Evolutionary conservation across 2,329 filamentous ascomycete species (phyloP), one percentile per base, ranked within the genome.

Genomic region (Chlorencoelia australis): DNA sequence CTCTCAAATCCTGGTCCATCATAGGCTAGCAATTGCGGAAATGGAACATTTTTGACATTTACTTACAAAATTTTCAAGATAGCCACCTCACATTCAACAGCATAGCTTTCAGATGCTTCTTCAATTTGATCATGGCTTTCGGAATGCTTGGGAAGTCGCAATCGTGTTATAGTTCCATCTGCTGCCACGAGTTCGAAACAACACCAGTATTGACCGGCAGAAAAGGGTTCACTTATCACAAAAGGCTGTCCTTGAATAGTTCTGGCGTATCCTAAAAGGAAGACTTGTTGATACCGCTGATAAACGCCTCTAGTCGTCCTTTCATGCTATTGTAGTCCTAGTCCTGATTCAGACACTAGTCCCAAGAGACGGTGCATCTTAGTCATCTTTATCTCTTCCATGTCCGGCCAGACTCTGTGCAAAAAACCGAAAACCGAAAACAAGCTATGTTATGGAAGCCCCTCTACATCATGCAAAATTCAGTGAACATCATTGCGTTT

Each of bases 281-380:
- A 17, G 30, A 20, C 30, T 32, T 32, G 30, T 20, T 32, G 14
- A 32, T 32, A 4, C 17, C 20, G 20, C 18, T 11, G 15, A 32
- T 32, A 17, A 32, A 32, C 4, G 15, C 20, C 30, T 20, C 30
- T 18, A 5, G 30, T 18, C 30, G 30, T 17, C 20, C 30, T 32
- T 32, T 32, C 30, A 32, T 32, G 30, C 30, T 17, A 17, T 32
- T 32, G 30, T 32, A 32, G 20, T 32, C 30, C 30, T 17, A 32
- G 20, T 17, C 30, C 17, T 32, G 15, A 32, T 32, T n/a, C n/a
- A n/a, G n/a, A n/a, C n/a, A n/a, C n/a, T n/a, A n/a, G n/a, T n/a
- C n/a, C n/a, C n/a, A n/a, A n/a, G n/a, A n/a, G n/a, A n/a, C n/a
- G n/a, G n/a, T n/a, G n/a, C n/a, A n/a, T n/a, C n/a, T n/a, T n/a